Evolutionary conservation across 2,329 filamentous ascomycete genomes (phyloP).

Genomic region (Monilinia fructigena): DNA sequence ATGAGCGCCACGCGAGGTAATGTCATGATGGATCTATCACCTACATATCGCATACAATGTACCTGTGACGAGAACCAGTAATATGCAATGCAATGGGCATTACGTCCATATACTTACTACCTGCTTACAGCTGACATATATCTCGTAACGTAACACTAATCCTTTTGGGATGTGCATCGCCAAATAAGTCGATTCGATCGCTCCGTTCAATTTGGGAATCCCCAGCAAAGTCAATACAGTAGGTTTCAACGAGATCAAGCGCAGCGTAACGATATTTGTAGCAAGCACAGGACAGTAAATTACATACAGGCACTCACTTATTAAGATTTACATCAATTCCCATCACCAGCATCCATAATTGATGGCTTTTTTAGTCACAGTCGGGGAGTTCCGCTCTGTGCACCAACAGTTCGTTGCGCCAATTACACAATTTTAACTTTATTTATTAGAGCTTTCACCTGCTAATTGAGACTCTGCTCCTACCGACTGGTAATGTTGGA

Average conservation of each 20-base stretch:
- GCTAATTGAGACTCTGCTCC: background rate
- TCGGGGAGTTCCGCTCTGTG: background rate
- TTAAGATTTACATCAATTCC: slow-evolving; percentile 1
- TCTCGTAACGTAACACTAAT: slow-evolving; percentile 17
- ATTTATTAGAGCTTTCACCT: background rate
- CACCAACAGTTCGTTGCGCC: slow-evolving; percentile 12
- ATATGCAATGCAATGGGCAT: slow-evolving; percentile 15
- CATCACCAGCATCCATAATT: slow-evolving; percentile 1
- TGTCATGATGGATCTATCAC: slow-evolving; percentile 5
- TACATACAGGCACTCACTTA: background rate
- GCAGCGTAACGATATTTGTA: background rate
- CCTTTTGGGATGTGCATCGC: slow-evolving; percentile 8
- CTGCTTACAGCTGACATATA: slow-evolving; percentile 12
- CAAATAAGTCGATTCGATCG: background rate
- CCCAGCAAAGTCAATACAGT: background rate
- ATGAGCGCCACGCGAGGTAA: background rate
- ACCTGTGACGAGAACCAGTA: slow-evolving; percentile 6
- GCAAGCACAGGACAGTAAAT: background rate
- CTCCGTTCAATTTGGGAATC: no score
- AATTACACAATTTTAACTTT: slow-evolving; percentile 17
- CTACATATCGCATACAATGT: background rate
- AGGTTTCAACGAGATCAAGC: background rate
- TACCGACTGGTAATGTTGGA: background rate
- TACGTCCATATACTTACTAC: background rate
- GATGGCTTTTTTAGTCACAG: background rate